Conservation (phyloP, 1,139 yeast species). For the Hyphopichia fennica region DNA sequence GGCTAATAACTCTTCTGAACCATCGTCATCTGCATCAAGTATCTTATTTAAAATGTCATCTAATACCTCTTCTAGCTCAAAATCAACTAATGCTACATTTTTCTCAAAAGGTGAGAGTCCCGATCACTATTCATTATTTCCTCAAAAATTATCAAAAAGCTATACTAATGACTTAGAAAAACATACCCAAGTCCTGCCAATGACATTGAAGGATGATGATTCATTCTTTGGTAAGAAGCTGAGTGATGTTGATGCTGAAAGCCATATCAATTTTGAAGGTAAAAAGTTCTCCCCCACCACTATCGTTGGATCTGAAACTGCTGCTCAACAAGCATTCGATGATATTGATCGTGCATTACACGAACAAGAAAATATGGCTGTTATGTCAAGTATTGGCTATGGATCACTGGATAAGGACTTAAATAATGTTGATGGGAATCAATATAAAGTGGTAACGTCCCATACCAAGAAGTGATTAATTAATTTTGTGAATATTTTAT, state of each 20-base stretch:
- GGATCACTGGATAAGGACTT: constrained; percentile 7
- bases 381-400: not conserved
- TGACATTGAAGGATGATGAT: constrained; percentile 2
- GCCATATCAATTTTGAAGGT: not conserved
- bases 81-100: not conserved
- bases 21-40: constrained; percentile 5
- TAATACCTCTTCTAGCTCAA: constrained; percentile 9
- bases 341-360: not conserved
- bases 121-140: constrained; percentile 15
- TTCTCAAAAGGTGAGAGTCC: constrained; percentile 6
- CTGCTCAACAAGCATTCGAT: not conserved
- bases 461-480: constrained; percentile 4
- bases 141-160: constrained; percentile 14
- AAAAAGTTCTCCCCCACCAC: not conserved
- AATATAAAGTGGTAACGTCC: constrained; percentile 8
- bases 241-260: not conserved
- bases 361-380: not conserved
- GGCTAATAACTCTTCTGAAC: constrained; percentile 42
- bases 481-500: too few relatives aligned
- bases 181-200: constrained; percentile 5
- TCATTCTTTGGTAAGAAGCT: not conserved
- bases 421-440: constrained; percentile 6
- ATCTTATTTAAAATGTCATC: constrained; percentile 7
- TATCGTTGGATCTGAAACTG: not conserved
- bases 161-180: constrained; percentile 10